Percentiles rank a stretch among this genome's conserved stretches.
Evolutionary conservation across 2,329 filamentous ascomycete genomes (phyloP).

Genomic region (Didymella pinodella): DNA sequence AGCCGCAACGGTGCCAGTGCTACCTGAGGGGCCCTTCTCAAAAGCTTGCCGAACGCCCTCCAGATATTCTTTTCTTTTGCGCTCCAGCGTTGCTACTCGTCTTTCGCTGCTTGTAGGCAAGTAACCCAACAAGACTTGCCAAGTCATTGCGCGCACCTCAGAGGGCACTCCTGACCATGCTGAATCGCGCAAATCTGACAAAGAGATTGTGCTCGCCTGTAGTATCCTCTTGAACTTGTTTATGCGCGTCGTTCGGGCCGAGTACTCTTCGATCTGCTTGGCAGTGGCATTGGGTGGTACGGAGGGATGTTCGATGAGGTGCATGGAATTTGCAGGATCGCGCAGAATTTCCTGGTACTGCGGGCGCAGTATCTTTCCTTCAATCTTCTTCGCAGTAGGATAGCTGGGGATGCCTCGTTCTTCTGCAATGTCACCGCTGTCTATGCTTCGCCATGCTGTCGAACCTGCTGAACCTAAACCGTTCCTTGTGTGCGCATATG

Average conservation of each 20-base stretch:
- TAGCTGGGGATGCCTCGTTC: slow-evolving; percentile 85
- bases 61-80: slow-evolving; percentile 95
- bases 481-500: slow-evolving; percentile 27
- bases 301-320: slow-evolving; percentile 88
- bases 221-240: slow-evolving; percentile 98
- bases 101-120: slow-evolving; percentile 96
- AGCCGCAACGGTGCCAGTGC: slow-evolving; percentile 21
- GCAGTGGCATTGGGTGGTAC: slow-evolving; percentile 75
- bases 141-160: slow-evolving; percentile 98
- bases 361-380: slow-evolving; percentile 93
- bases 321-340: slow-evolving; percentile 89
- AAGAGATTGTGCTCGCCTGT: slow-evolving; percentile 86
- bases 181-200: slow-evolving; percentile 81
- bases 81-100: slow-evolving; percentile 85
- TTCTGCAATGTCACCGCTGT: slow-evolving; percentile 93
- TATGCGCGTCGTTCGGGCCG: slow-evolving; percentile 87
- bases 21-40: slow-evolving; percentile 60
- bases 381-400: slow-evolving; percentile 84
- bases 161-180: slow-evolving; percentile 95
- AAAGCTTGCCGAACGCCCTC: slow-evolving; percentile 82
- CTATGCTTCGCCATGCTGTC: slow-evolving; percentile 65
- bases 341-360: slow-evolving; percentile 95
- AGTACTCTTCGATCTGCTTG: slow-evolving; percentile 87
- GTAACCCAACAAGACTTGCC: slow-evolving; percentile 94
- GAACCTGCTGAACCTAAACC: slow-evolving; percentile 28